Percentiles rank a stretch among this genome's conserved stretches.
These are phyloP conservation scores for Sordariomycetes sp. DNA, from an alignment of 2,329 filamentous ascomycete genomes.

Conservation along the genomic window DNA sequence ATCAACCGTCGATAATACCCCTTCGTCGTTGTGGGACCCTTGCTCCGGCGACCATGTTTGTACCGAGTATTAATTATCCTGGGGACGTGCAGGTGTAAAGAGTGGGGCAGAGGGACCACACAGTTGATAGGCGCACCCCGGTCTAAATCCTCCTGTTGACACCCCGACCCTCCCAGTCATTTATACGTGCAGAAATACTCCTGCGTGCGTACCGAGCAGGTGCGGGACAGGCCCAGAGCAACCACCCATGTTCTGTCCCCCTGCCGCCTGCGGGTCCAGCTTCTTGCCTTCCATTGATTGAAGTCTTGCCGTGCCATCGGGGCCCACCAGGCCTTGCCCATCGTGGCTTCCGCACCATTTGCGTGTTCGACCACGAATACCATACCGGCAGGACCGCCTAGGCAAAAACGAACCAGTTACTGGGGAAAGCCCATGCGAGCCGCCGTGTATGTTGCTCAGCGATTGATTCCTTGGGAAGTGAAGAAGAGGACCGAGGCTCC, in stretches of 20 bases:
- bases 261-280: no score
- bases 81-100: not conserved
- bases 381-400: no score
- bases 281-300: no score
- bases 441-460: not conserved
- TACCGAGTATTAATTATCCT: not conserved
- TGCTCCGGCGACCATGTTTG: not conserved
- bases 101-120: not conserved
- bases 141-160: not conserved
- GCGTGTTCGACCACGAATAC: no score
- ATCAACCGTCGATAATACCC: no score
- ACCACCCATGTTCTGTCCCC: not conserved
- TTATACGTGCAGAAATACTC: not conserved
- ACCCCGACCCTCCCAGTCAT: not conserved
- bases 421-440: no score
- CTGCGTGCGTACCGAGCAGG: not conserved
- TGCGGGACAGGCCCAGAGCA: not conserved
- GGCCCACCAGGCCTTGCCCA: no score
- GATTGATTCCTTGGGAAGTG: not conserved
- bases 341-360: no score
- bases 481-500: not conserved
- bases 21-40: not conserved
- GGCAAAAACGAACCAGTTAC: no score
- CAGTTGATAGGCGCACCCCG: not conserved
- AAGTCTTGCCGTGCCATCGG: no score